phyloP scores from a whole-genome alignment of 1,284 basidiomycete species.

The Rhodotorula mucilaginosa region DNA sequence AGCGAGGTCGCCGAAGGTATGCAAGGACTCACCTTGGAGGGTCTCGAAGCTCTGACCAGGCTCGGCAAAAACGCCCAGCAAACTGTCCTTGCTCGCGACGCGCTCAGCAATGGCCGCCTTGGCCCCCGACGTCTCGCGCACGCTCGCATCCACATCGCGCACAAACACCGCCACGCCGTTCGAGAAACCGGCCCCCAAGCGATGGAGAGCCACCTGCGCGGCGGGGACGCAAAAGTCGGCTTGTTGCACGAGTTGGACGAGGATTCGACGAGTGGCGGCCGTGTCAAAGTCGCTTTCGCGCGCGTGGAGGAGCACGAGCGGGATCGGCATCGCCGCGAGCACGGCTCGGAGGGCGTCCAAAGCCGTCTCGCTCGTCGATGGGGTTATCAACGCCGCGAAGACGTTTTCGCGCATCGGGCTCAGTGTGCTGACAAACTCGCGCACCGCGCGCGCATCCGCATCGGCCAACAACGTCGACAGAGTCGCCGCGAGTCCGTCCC shows the following conservation, averaged over 20 bases:
- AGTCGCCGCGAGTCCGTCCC: background rate
- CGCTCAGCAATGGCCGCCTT: constrained; percentile 3
- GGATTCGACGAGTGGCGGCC: background rate
- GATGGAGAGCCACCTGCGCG: constrained; percentile 25
- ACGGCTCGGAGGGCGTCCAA: background rate
- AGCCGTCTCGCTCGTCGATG: background rate
- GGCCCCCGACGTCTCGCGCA: background rate
- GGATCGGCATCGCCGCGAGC: constrained; percentile 14
- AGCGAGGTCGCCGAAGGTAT: no score
- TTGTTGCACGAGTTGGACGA: background rate
- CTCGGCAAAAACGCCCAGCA: constrained; percentile 1
- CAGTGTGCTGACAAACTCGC: background rate
- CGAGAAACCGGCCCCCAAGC: constrained; percentile 7
- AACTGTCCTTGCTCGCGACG: constrained; percentile 4
- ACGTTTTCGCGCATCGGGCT: constrained; percentile 10
- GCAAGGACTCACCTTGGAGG: background rate
- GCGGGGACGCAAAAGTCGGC: background rate
- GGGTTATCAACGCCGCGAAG: background rate
- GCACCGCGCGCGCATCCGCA: background rate
- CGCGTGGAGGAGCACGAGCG: constrained; percentile 22
- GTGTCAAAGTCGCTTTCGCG: constrained; percentile 5
- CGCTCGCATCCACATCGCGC: background rate
- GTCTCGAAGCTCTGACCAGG: background rate
- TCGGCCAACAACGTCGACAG: background rate
- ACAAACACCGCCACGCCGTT: background rate